Conservation (phyloP, 306 rosid species). For the Potentilla sterilis region DNA sequence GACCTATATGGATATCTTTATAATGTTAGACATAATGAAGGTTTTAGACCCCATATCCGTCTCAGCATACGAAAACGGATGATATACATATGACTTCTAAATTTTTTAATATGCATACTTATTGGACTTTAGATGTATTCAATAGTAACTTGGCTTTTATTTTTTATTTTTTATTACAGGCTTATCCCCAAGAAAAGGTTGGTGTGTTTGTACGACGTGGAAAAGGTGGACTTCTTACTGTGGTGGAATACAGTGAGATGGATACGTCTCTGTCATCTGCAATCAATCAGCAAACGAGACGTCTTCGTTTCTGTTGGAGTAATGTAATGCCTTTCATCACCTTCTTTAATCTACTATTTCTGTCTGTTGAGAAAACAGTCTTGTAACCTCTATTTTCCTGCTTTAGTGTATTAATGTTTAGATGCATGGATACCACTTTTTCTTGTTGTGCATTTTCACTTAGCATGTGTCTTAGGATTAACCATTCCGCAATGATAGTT, state of each 20-base stretch:
- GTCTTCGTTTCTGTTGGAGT: slow-evolving; percentile 99
- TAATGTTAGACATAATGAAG: neutral
- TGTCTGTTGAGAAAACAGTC: neutral
- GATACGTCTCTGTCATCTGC: slow-evolving; percentile 75
- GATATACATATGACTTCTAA: neutral
- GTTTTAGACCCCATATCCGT: neutral
- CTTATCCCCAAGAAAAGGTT: slow-evolving; percentile 98
- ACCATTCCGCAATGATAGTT: neutral
- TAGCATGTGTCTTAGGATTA: slow-evolving; percentile 2
- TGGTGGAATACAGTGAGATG: slow-evolving; percentile 92
- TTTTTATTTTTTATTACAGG: slow-evolving; percentile 46
- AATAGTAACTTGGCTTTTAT: neutral
- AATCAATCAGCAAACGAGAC: slow-evolving; percentile 89
- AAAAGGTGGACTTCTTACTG: slow-evolving; percentile 94
- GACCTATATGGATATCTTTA: neutral
- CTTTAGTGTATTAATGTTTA: neutral
- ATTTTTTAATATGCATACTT: too few relatives aligned
- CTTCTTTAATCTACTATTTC: slow-evolving; percentile 26
- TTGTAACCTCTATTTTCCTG: too few relatives aligned
- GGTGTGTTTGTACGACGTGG: slow-evolving; percentile 95
- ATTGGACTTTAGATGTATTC: too few relatives aligned
- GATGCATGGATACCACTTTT: neutral
- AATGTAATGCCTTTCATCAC: slow-evolving; percentile 56
- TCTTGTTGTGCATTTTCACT: slow-evolving; percentile 11
- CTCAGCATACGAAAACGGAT: neutral